Evolutionary conservation across 306 rosid species (phyloP).

Genomic region (Inga leiocalycina): DNA sequence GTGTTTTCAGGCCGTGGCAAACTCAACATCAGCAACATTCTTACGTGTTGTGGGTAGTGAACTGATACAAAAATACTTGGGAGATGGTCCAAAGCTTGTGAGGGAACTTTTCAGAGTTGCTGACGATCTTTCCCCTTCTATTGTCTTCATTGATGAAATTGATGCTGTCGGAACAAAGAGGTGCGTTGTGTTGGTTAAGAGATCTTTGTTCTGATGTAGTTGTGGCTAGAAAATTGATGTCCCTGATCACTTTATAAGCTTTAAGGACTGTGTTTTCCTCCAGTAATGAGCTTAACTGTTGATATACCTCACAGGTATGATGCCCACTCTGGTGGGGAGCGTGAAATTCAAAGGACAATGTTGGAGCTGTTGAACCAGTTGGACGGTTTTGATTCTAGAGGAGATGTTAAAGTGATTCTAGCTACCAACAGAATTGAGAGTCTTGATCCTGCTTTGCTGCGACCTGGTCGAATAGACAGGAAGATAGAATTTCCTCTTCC

Average conservation of each 20-base stretch:
- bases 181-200: constrained; percentile 40
- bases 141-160: constrained; percentile 97
- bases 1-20: constrained; percentile 88
- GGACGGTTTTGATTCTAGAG: constrained; percentile 97
- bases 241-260: neutral
- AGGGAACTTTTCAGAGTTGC: constrained; percentile 99
- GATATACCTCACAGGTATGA: constrained; percentile 64
- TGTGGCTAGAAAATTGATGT: neutral
- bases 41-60: constrained; percentile 99
- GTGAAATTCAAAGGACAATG: constrained; percentile 97
- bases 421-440: constrained; percentile 96
- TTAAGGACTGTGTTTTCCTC: neutral
- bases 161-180: constrained; percentile 98
- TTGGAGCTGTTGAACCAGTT: constrained; percentile 89
- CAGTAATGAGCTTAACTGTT: neutral
- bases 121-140: constrained; percentile 95
- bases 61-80: constrained; percentile 90
- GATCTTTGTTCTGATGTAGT: neutral
- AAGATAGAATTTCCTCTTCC: constrained; percentile 98
- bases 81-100: constrained; percentile 98
- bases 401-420: constrained; percentile 94
- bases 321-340: constrained; percentile 99
- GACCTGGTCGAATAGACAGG: constrained; percentile 96
- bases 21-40: constrained; percentile 97
- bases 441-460: constrained; percentile 94